Evolutionary conservation across 1,284 basidiomycete species (phyloP), one percentile per base, ranked within the genome.

Genomic region (Cryptococcus neoformans): DNA sequence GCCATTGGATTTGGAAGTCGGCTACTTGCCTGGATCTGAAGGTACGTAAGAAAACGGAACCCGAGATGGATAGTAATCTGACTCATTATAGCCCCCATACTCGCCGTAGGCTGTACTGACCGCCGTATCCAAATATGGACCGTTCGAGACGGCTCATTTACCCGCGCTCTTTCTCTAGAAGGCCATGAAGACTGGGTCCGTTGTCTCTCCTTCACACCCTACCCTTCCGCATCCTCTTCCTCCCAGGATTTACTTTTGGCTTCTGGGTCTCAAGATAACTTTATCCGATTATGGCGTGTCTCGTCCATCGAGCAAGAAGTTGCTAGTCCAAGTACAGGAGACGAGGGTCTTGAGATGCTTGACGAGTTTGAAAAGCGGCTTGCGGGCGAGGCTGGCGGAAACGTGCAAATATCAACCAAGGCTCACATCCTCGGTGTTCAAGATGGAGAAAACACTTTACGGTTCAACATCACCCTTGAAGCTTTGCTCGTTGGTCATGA

Each of bases 101-200:
- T 96, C 17, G 89, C 90, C 6, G 80, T 93, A 44, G 87, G 84
- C 4, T 83, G 83, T 28, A 96, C 92, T 0, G 88, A 90, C 66
- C 81, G 81, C 50, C 85, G 82, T 50, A 83, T 96, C 14, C 85
- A 88, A 49, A 81, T 96, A 11, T 94, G 84, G 81, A 84, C 85
- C 9, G 81, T 84, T 48, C 84, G 84, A 5, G 83, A 85, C n/a
- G 80, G 80, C 51, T 57, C 74, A 64, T 80, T 79, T 63, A 49
- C 56, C 14, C 70, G 68, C 50, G 61, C 76, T 1, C 65, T 81
- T 5, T 80, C 82, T 0, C 81, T 98, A 39, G 82, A 89, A 39
- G 93, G 93, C 0, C 93, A 98, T 69, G 89, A 95, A 80, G 93
- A 97, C 72, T 98, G 93, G 93, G 82, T 96, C 51, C 85, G 88